phyloP scores from a whole-genome alignment of 805 yeast genomes.

The Pichia eremophila region DNA sequence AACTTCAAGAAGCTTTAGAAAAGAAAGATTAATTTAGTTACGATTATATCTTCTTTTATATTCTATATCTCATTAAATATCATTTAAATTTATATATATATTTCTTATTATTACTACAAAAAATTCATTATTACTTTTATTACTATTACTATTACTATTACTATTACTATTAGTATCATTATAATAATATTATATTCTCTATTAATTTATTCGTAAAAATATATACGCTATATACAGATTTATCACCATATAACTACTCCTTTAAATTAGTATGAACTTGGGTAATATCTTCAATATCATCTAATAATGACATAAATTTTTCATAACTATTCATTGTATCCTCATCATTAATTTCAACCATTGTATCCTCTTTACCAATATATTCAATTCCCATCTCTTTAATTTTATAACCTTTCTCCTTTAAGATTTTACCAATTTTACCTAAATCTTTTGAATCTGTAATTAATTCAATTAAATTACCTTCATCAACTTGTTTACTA shows the following conservation, averaged over 20 bases:
- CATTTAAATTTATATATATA: too few species aligned
- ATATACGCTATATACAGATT: neutral
- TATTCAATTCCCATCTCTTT: constrained; percentile 66
- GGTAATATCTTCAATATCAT: constrained; percentile 77
- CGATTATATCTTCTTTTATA: too few species aligned
- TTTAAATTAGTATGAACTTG: constrained; percentile 65
- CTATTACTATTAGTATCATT: too few species aligned
- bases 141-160: too few species aligned
- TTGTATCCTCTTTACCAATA: constrained; percentile 52
- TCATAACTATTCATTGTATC: constrained; percentile 43
- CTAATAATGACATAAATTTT: constrained; percentile 52
- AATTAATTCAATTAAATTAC: constrained; percentile 35
- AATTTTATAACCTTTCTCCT: constrained; percentile 50
- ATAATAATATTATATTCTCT: too few species aligned
- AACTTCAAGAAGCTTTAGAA: constrained; percentile 27
- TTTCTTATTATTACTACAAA: too few species aligned
- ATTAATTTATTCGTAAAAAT: neutral
- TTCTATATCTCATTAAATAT: too few species aligned
- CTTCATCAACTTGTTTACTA: constrained; percentile 13
- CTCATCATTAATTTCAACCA: constrained; percentile 43
- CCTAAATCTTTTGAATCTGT: constrained; percentile 61
- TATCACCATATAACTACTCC: neutral
- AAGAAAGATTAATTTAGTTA: constrained; percentile 14
- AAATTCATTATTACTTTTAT: too few species aligned
- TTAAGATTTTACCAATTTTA: constrained; percentile 40